phyloP scores from a whole-genome alignment of 2,329 filamentous ascomycete species.

The Pseudogymnoascus sp. region DNA sequence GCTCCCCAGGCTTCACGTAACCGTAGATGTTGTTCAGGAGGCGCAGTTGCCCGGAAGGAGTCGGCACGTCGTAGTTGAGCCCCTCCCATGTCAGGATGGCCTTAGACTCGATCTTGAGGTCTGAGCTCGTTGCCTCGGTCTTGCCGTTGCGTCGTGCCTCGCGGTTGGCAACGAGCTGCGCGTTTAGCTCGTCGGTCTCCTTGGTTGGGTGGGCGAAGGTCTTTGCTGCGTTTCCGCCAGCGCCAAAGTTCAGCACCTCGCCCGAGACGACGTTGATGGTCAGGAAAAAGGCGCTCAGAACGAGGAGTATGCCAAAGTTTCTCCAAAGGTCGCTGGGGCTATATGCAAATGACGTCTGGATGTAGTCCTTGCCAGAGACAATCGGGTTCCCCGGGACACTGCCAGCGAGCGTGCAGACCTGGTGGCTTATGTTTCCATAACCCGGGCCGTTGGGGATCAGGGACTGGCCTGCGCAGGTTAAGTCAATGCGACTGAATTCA shows the following conservation, averaged over 20 bases:
- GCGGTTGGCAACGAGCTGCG: slow-evolving; percentile 11
- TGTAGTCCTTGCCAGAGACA: slow-evolving; percentile 50
- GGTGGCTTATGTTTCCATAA: slow-evolving; percentile 35
- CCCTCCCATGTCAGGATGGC: slow-evolving; percentile 69
- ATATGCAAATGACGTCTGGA: slow-evolving; percentile 44
- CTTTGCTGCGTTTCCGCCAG: slow-evolving; percentile 72
- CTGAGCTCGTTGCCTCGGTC: slow-evolving; percentile 11
- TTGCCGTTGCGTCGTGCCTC: slow-evolving; percentile 8
- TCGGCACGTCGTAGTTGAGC: slow-evolving; percentile 58
- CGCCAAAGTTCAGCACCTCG: slow-evolving; percentile 53
- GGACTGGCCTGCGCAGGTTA: slow-evolving; percentile 42
- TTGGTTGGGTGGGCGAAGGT: slow-evolving; percentile 64
- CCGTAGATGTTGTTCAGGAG: slow-evolving; percentile 75
- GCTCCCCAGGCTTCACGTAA: slow-evolving; percentile 64
- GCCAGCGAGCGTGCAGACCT: slow-evolving; percentile 50
- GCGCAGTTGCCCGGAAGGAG: slow-evolving; percentile 50
- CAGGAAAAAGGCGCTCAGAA: slow-evolving; percentile 53
- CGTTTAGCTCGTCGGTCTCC: slow-evolving; percentile 50
- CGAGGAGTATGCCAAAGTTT: slow-evolving; percentile 55
- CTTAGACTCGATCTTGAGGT: slow-evolving; percentile 47
- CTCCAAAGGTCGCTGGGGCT: slow-evolving; percentile 45
- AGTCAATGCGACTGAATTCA: slow-evolving; percentile 54
- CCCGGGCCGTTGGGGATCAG: slow-evolving; percentile 39
- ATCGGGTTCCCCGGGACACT: slow-evolving; percentile 38
- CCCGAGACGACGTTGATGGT: slow-evolving; percentile 49